Base-by-base conservation (phyloP, 805 yeast species). In the Cyberlindnera nakhonratchasimensis region DNA sequence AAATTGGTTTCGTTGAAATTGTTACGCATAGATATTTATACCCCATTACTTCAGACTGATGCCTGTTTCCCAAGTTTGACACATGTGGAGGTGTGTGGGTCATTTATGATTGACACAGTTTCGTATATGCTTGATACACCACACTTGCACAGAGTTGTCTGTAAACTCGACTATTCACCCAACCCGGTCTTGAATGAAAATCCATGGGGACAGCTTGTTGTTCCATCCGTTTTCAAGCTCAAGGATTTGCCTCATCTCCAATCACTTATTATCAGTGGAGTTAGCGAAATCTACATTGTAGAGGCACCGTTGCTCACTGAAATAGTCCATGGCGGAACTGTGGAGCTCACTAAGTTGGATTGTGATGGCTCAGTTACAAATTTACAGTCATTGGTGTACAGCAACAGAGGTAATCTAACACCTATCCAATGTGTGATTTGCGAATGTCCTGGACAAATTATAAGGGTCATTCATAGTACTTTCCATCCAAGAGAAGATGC, bases 351-450 rank as follows among this genome's bases (percentile, higher is more conserved):
- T 12, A 42, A 14, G 11, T 26, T 46, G n/a, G 50, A 46, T 14
- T 38, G 40, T 37, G 50, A 46, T 42, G 44, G 11, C 10, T 33
- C 46, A 3, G 39, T 46, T 2, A 21, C 23, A 14, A 29, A 32
- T 7, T 19, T 46, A 14, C 36, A 40, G 14, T 24, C 38, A 9
- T 34, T 46, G 30, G 29, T 39, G 14, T 46, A 46, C 28, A 31
- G 39, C n/a, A 39, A 37, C 34, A 25, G 32, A 18, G 21, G 22
- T 6, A 12, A 28, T 2, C 18, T 21, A 2, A 32, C 14, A 11
- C 50, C 50, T n/a, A 42, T 42, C 3, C 50, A 42, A 34, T 34
- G 50, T 19, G 45, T 39, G 4, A 43, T 39, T 16, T 31, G 34
- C 29, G 40, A 35, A 3, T 34, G 40, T 17, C 33, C 40, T n/a